Evolutionary conservation across 2,329 filamentous ascomycete species (phyloP), one percentile per base, ranked within the genome.

Genomic region (Scytalidium sp.): DNA sequence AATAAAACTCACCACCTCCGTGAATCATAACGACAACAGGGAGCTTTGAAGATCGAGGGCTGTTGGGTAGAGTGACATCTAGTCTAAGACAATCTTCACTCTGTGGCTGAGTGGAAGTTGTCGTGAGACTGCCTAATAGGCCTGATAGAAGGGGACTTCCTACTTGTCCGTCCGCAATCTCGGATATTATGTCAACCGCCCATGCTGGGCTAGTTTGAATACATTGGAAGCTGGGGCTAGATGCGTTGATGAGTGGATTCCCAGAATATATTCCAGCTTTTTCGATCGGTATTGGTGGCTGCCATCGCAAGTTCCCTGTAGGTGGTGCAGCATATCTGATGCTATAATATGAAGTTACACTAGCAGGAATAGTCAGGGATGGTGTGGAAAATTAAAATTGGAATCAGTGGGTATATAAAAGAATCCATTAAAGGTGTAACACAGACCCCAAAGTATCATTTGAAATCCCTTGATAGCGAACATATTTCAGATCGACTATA

Each of bases 51-150:
- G 25, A 29, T 29, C 13, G 7, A 13, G 25, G 25, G 13, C 25
- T 29, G 25, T 70, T 62, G 8, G 75, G 73, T 3, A 71, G 69
- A 43, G 69, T 62, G 3, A 78, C 67, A 53, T 76, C 75, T 15
- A 78, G 55, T 50, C 74, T 75, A 7, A 73, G 60, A 53, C 75
- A 78, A 51, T 78, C 75, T 54, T 77, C 74, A 49, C 7, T 58
- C 10, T 29, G 25, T 7, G 25, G 7, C 25, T 29, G 25, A 29
- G 8, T 13, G 8, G 13, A 7, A 29, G n/a, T n/a, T n/a, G n/a
- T 29, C 25, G 13, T 13, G 8, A 29, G 25, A n/a, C 25, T 29
- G 25, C 13, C 7, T 8, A 13, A 7, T 8, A 29, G 25, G 25
- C 13, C 13, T 29, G 25, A 13, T n/a, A 29, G 25, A 7, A 29